Base-by-base conservation (phyloP, 2,329 filamentous ascomycete species). In the Penicillium olsonii region DNA sequence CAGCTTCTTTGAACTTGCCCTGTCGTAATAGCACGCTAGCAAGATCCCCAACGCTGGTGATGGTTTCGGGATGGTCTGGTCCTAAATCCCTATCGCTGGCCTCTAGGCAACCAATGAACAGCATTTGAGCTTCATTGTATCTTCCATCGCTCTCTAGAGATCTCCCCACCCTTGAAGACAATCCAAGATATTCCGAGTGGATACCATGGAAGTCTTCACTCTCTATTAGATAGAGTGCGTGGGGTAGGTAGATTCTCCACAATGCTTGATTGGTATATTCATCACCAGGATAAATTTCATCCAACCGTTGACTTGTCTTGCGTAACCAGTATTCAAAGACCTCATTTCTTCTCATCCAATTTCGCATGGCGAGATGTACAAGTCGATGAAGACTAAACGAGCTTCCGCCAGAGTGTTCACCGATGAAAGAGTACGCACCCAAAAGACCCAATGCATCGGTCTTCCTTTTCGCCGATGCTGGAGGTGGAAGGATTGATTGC, bases 181-280 rank as follows among this genome's bases (percentile, higher is more conserved):
- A 4, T 31, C 12, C 27, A 31, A 31, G 27, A 31, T 31, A 4
- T 6, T 6, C 10, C 27, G 10, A 6, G 5, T 31, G 5, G 5
- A 11, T 31, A 31, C 10, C 12, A 10, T 14, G 14, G 5, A 4
- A 4, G 12, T 31, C 14, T 6, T 31, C 4, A 5, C 27, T 10
- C 12, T 14, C 27, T 10, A 31, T 10, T 6, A 10, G 5, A 14
- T 31, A 10, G 33, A 45, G 31, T 4, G 52, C 49, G 42, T 56
- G 54, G 24, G 56, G 42, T 14, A 59, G 39, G 24, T 56, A 56
- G 26, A 42, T n/a, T 34, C 52, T 22, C 54, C 56, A 57, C 7
- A 42, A 9, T 5, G 18, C 15, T 44, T 45, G 45, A 42, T 59
- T 53, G 1, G 14, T 35, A 24, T 54, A 31, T 51, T 26, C 26